Conservation (phyloP, 768 basidiomycete genomes). For the Boletus sensibilis region DNA sequence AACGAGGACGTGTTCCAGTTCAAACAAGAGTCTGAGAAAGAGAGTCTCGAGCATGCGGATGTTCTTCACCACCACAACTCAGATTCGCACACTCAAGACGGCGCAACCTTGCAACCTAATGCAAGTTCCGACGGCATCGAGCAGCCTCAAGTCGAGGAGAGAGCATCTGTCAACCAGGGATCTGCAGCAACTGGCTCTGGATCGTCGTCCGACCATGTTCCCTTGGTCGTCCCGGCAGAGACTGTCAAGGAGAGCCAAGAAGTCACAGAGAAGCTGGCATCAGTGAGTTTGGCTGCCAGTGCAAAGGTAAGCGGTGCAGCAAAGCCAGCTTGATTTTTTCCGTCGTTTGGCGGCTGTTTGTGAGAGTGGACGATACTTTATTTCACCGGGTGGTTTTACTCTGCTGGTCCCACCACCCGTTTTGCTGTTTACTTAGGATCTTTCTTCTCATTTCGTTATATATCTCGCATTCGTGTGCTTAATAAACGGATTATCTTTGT, state of each 20-base stretch:
- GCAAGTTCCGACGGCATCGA: not conserved
- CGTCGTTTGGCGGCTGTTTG: not conserved
- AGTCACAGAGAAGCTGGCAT: slow-evolving; percentile 25
- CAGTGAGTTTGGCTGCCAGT: slow-evolving; percentile 30
- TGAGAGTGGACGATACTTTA: not conserved
- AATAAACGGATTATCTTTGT: slow-evolving; percentile 19
- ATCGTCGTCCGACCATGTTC: not conserved
- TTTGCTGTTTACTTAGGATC: slow-evolving; percentile 1
- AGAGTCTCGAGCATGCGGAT: slow-evolving; percentile 37
- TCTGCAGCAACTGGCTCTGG: slow-evolving; percentile 1
- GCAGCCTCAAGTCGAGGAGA: not conserved
- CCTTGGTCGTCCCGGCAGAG: slow-evolving; percentile 5
- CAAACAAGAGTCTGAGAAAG: slow-evolving; percentile 80
- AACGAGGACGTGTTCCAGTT: slow-evolving; percentile 60
- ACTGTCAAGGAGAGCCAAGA: slow-evolving; percentile 22
- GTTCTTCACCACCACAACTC: slow-evolving; percentile 52
- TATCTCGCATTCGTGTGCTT: slow-evolving; percentile 14
- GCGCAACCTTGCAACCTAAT: not conserved
- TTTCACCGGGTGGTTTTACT: not conserved
- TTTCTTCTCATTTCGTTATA: not conserved
- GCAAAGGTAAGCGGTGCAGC: slow-evolving; percentile 30
- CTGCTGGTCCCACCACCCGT: not conserved
- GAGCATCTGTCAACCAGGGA: not conserved
- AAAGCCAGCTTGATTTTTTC: slow-evolving; percentile 15
- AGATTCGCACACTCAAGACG: not conserved